Evolutionary conservation across 2,329 filamentous ascomycete species (phyloP), one percentile per base, ranked within the genome.

Genomic region (Fusarium sp.): DNA sequence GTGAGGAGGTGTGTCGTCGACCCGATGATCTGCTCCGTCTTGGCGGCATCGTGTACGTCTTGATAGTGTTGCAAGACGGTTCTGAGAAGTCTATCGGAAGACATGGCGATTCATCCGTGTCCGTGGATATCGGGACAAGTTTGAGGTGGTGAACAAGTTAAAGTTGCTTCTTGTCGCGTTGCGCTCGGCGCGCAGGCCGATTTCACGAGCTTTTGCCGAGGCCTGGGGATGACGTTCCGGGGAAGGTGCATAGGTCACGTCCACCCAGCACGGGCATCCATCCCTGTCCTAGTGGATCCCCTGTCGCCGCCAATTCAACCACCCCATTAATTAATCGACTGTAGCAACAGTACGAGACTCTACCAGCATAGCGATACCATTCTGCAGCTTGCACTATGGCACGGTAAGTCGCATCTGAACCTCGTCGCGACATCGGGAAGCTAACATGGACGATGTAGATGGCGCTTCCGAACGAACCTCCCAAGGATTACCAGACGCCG

Each of bases 1-100:
- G 91, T 89, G 65, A 95, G 87, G 33, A 95, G 88, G 42, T 91
- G 89, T 20, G 90, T 88, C 18, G 92, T 93, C 52, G 91, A 92
- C 72, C 88, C 91, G 78, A 93, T 85, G 76, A 91, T 87, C 80
- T 89, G 88, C 72, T 89, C 85, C 27, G 86, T 88, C 74, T 85
- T 85, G 63, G 81, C 79, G 58, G 84, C 83, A 81, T 88, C 85
- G 80, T 88, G 87, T 58, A 86, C 81, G 73, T 88, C 86, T 80
- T 88, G 88, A 79, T 87, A 90, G 65, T 87, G 84, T 75, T 91
- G 88, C 74, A 95, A 85, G 68, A 94, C 88, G 50, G 90, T 91
- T 73, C 90, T 91, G 67, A 94, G 87, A 63, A 94, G 86, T 72
- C 88, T 88, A 81, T 94, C 92, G 75, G 90, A 87, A 73, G 92